Evolutionary conservation across 2,329 filamentous ascomycete genomes (phyloP).

Genomic region (Volutella citrinella): DNA sequence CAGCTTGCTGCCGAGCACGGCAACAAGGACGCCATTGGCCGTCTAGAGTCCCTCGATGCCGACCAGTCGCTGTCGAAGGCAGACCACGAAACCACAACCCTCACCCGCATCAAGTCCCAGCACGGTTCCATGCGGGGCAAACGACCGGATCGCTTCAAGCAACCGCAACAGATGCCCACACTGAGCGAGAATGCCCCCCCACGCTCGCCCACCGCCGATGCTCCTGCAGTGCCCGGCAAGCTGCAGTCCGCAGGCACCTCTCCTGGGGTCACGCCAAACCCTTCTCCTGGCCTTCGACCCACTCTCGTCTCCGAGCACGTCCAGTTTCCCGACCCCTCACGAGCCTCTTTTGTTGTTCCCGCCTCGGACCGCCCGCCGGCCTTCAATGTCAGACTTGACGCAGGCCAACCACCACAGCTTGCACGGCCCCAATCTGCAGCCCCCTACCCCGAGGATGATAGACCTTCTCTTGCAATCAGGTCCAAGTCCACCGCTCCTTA

Average conservation of each 20-base stretch:
- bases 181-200: constrained; percentile 41
- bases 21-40: constrained; percentile 80
- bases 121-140: constrained; percentile 66
- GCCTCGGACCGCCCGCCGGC: constrained; percentile 42
- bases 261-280: constrained; percentile 21
- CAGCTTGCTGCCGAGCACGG: constrained; percentile 83
- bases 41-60: constrained; percentile 80
- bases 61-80: constrained; percentile 82
- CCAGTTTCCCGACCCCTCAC: constrained; percentile 47
- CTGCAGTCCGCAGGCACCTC: constrained; percentile 14
- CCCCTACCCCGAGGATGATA: constrained; percentile 69
- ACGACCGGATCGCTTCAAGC: constrained; percentile 58
- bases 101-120: constrained; percentile 81
- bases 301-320: constrained; percentile 37
- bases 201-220: constrained; percentile 25
- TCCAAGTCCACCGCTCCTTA: constrained; percentile 64
- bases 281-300: constrained; percentile 39
- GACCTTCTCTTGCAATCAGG: constrained; percentile 43
- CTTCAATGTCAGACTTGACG: constrained; percentile 49
- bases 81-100: constrained; percentile 89
- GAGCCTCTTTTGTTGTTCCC: constrained; percentile 32
- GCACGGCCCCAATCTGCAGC: constrained; percentile 54
- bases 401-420: constrained; percentile 24
- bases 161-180: constrained; percentile 47
- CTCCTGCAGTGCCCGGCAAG: constrained; percentile 13